These are phyloP conservation scores for Neurospora sp. DNA, from an alignment of 495 filamentous ascomycete species.

Conservation along the genomic window DNA sequence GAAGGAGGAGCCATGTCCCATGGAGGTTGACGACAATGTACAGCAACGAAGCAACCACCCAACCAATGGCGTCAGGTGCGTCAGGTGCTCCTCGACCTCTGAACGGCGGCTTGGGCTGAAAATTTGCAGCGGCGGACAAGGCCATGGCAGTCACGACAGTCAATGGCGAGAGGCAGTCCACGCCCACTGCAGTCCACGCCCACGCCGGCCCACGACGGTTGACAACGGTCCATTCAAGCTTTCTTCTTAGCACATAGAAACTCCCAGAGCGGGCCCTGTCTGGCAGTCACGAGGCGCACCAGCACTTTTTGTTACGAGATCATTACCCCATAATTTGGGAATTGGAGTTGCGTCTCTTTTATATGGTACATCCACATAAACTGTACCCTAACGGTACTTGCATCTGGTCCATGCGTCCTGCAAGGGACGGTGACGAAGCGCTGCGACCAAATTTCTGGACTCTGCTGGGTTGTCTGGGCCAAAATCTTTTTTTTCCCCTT, in stretches of 20 bases:
- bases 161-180: not conserved
- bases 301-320: slow-evolving; percentile 22
- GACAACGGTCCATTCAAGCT: slow-evolving; percentile 7
- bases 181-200: no score
- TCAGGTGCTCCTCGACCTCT: not conserved
- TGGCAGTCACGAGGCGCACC: slow-evolving; percentile 21
- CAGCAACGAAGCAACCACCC: not conserved
- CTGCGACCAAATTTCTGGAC: not conserved
- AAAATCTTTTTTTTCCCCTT: not conserved
- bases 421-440: slow-evolving; percentile 19
- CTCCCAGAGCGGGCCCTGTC: slow-evolving; percentile 5
- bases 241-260: slow-evolving; percentile 27
- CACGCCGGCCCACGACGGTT: not conserved
- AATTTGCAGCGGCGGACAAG: not conserved
- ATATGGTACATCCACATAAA: not conserved
- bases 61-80: not conserved
- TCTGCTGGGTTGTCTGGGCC: not conserved
- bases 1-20: not conserved
- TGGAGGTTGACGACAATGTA: not conserved
- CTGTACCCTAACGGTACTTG: slow-evolving; percentile 6
- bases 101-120: not conserved
- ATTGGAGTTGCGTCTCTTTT: slow-evolving; percentile 8
- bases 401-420: slow-evolving; percentile 1
- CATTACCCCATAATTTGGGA: slow-evolving; percentile 18
- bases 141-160: not conserved